A percentile compares a stretch with the other conserved stretches of the same genome.
These are phyloP conservation scores for Epichloe elymi DNA, from an alignment of 2,329 filamentous ascomycete species.

Conservation along the genomic window DNA sequence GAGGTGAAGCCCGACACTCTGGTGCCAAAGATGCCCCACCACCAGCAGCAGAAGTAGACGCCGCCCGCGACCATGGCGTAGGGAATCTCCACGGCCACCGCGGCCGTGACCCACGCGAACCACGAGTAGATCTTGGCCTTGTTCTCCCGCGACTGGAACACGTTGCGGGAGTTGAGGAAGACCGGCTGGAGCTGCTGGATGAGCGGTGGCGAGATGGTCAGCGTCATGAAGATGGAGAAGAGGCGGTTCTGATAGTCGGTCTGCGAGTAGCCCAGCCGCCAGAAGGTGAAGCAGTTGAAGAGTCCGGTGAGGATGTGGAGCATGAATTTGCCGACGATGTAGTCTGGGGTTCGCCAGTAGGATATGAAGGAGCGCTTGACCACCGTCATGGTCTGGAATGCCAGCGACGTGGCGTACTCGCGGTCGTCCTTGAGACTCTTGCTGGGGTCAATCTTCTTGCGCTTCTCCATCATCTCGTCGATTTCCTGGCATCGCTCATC, in stretches of 20 bases:
- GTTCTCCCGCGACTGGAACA: conserved; percentile 61
- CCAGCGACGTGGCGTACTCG: conserved; percentile 50
- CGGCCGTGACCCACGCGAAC: conserved; percentile 54
- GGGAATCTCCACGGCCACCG: conserved; percentile 56
- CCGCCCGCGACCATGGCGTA: conserved; percentile 53
- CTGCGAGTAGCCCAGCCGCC: conserved; percentile 39
- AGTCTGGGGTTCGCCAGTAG: conserved; percentile 54
- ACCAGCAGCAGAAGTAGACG: conserved; percentile 40
- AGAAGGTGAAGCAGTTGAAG: conserved; percentile 62
- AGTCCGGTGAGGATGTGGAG: conserved; percentile 49
- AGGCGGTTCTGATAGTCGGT: conserved; percentile 58
- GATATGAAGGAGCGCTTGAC: conserved; percentile 45
- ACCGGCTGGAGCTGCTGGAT: conserved; percentile 68
- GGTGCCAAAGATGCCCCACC: conserved; percentile 36
- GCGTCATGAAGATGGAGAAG: conserved; percentile 65
- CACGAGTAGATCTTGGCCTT: conserved; percentile 73
- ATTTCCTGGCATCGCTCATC: conserved; percentile 36
- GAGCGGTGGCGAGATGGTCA: conserved; percentile 60
- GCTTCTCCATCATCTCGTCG: conserved; percentile 32
- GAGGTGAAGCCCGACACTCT: conserved; percentile 38
- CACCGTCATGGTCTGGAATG: conserved; percentile 38
- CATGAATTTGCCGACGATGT: conserved; percentile 48
- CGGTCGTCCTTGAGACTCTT: conserved; percentile 33
- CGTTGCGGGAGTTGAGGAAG: conserved; percentile 49
- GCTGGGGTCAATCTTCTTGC: conserved; percentile 25